These are phyloP conservation scores for Medicago arabica DNA, from an alignment of 306 rosid species.

Conservation along the genomic window DNA sequence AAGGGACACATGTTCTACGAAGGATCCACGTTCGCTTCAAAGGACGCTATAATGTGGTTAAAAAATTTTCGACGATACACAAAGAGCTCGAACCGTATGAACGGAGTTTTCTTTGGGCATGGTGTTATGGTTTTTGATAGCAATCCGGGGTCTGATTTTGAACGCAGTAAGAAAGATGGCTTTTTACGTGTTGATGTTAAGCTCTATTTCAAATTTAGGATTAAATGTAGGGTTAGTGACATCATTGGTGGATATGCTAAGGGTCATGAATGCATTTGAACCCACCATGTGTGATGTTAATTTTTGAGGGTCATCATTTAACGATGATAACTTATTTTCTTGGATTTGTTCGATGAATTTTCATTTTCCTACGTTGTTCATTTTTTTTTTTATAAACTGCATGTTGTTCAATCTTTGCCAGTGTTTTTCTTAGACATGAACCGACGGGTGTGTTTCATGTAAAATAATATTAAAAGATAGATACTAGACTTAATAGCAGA, in stretches of 20 bases:
- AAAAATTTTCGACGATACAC: conserved; percentile 39
- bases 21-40: conserved; percentile 24
- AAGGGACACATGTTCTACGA: conserved; percentile 47
- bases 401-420: neutral
- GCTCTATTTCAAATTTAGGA: conserved; percentile 41
- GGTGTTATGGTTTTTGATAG: conserved; percentile 18
- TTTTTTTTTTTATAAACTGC: neutral
- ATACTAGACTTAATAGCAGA: no score
- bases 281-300: conserved; percentile 46
- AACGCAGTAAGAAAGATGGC: conserved; percentile 38
- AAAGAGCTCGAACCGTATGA: conserved; percentile 48
- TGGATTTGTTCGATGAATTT: neutral
- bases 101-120: conserved; percentile 51
- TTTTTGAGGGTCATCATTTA: neutral
- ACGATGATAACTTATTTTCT: neutral
- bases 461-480: no score
- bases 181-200: conserved; percentile 51
- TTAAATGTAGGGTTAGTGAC: conserved; percentile 56
- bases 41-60: conserved; percentile 20
- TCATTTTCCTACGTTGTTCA: neutral
- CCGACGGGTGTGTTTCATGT: no score
- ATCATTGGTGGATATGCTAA: conserved; percentile 22
- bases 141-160: conserved; percentile 24
- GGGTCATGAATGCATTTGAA: conserved; percentile 30
- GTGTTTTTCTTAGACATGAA: neutral